phyloP scores from a whole-genome alignment of 495 filamentous ascomycete genomes.

The Trichoderma reesei region DNA sequence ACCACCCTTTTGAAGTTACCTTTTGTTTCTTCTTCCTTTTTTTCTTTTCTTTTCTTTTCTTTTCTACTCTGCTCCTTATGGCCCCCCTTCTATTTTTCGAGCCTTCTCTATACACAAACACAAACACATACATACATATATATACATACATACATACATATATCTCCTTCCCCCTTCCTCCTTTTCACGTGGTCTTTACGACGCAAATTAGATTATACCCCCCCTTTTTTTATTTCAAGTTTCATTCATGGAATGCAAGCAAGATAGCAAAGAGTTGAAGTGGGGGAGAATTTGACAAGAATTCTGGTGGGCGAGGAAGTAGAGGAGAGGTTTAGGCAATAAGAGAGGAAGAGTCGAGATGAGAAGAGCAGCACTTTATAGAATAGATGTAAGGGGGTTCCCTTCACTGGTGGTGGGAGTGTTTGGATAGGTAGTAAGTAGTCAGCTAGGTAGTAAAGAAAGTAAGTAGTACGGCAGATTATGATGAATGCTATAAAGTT shows the following conservation, averaged over 20 bases:
- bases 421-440: not conserved
- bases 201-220: slow-evolving; percentile 1
- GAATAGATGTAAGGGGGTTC: not conserved
- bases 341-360: too few species aligned
- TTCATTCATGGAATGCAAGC: not conserved
- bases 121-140: too few species aligned
- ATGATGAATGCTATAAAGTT: not conserved
- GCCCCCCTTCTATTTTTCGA: not conserved
- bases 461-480: not conserved
- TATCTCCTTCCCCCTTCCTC: not conserved
- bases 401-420: not conserved
- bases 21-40: slow-evolving; percentile 5
- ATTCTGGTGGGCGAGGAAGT: too few species aligned
- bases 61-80: not conserved
- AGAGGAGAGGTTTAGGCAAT: too few species aligned
- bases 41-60: not conserved
- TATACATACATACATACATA: not conserved
- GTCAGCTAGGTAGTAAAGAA: too few species aligned
- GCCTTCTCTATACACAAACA: not conserved
- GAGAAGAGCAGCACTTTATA: not conserved
- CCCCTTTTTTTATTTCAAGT: not conserved
- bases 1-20: not conserved
- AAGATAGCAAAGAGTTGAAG: not conserved
- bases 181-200: not conserved
- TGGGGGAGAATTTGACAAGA: not conserved